Conservation (phyloP, 1,284 basidiomycete species). For the Phellinidium pouzarii region DNA sequence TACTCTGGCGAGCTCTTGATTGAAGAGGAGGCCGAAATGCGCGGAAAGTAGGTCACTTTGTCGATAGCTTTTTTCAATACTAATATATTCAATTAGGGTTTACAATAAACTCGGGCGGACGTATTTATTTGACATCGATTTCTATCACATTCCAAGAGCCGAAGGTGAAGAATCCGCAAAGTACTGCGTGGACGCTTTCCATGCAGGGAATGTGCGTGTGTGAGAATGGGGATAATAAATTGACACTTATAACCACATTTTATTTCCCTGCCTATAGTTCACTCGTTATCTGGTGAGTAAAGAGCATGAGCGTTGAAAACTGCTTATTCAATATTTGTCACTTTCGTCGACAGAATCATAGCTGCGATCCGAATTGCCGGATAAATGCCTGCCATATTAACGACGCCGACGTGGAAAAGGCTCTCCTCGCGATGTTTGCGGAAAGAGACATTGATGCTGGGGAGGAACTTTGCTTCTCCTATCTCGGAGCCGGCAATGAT, state of each 20-base stretch:
- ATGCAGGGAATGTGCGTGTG: conserved; percentile 73
- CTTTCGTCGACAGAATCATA: conserved; percentile 66
- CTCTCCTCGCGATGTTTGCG: conserved; percentile 68
- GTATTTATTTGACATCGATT: conserved; percentile 82
- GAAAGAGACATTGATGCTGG: conserved; percentile 51
- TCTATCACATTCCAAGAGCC: conserved; percentile 50
- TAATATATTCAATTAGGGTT: conserved; percentile 35
- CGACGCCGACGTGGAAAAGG: conserved; percentile 52
- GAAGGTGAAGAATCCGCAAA: conserved; percentile 25
- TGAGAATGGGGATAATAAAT: conserved; percentile 3
- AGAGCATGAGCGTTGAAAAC: conserved; percentile 23
- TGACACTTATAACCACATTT: conserved; percentile 13
- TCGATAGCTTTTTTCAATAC: not conserved
- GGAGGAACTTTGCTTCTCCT: conserved; percentile 82
- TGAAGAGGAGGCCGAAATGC: conserved; percentile 55
- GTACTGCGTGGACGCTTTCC: conserved; percentile 77
- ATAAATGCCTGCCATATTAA: conserved; percentile 69
- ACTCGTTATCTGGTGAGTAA: conserved; percentile 56
- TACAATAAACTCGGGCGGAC: conserved; percentile 78
- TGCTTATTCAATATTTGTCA: conserved; percentile 8
- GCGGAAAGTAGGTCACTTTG: conserved; percentile 49
- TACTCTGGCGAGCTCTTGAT: conserved; percentile 82
- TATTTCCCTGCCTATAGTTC: conserved; percentile 40
- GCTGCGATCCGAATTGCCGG: conserved; percentile 79
- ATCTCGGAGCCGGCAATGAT: conserved; percentile 50